Percentiles rank a stretch among this genome's conserved stretches.
Evolutionary conservation across 768 basidiomycete genomes (phyloP).

Genomic region (Amylocystis lapponica): DNA sequence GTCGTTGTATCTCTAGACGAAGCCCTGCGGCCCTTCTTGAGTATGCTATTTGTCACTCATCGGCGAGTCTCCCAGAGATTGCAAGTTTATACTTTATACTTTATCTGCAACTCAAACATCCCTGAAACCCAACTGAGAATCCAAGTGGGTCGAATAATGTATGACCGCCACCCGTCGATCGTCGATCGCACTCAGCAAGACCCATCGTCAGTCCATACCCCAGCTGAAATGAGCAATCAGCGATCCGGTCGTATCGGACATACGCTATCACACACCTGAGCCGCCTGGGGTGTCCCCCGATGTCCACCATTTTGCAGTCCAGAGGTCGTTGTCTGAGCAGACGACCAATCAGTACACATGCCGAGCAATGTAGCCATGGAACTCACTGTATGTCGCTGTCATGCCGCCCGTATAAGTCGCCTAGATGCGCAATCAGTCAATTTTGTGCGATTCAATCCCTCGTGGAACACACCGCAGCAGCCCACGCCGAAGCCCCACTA

Average conservation of each 20-base stretch:
- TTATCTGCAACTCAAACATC: too few species aligned
- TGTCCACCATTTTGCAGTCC: conserved; percentile 64
- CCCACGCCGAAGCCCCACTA: conserved; percentile 44
- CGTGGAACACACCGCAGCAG: conserved; percentile 28
- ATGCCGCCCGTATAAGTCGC: conserved; percentile 42
- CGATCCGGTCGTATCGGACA: neutral
- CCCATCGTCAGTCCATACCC: conserved; percentile 49
- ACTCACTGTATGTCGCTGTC: conserved; percentile 40
- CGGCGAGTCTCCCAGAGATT: too few species aligned
- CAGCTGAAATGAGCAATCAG: conserved; percentile 29
- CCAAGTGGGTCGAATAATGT: too few species aligned
- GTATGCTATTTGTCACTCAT: too few species aligned
- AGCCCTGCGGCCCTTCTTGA: too few species aligned
- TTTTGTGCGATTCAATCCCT: neutral
- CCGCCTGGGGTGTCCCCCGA: conserved; percentile 51
- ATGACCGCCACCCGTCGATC: neutral
- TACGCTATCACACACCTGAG: conserved; percentile 30
- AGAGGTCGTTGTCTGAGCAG: conserved; percentile 40
- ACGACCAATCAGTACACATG: neutral
- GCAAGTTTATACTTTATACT: too few species aligned
- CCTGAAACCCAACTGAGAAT: too few species aligned
- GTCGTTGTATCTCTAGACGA: conserved; percentile 73
- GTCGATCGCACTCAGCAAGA: conserved; percentile 31
- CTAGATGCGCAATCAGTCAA: conserved; percentile 21
- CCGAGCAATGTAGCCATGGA: too few species aligned